Evolutionary conservation across 345 rosid species (phyloP).

Genomic region (Sapria himalayana): DNA sequence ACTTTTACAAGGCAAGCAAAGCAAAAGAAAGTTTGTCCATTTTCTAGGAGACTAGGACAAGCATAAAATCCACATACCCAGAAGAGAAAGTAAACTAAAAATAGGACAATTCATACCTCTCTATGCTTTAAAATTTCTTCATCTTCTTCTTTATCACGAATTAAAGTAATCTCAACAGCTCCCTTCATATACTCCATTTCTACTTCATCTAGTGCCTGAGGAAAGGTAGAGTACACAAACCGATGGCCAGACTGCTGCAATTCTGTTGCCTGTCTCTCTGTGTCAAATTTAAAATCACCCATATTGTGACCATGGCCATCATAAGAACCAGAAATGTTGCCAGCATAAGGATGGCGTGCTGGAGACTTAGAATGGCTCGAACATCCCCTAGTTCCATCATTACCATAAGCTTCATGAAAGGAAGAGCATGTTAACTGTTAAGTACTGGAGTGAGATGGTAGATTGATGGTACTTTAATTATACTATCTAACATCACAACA

Average conservation of each 20-base stretch:
- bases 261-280: slow-evolving; percentile 44
- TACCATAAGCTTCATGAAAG: slow-evolving; percentile 97
- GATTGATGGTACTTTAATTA: slow-evolving; percentile 28
- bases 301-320: slow-evolving; percentile 41
- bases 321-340: slow-evolving; percentile 50
- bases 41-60: too few relatives aligned
- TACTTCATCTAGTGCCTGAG: slow-evolving; percentile 58
- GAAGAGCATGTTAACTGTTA: slow-evolving; percentile 75
- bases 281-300: slow-evolving; percentile 55
- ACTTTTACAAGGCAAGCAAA: too few relatives aligned
- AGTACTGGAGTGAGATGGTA: slow-evolving; percentile 45
- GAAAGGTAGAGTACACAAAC: slow-evolving; percentile 42
- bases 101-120: slow-evolving; percentile 75
- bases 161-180: slow-evolving; percentile 49
- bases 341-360: slow-evolving; percentile 34
- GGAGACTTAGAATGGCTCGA: slow-evolving; percentile 89
- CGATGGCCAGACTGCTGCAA: slow-evolving; percentile 44
- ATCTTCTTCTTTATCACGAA: slow-evolving; percentile 78
- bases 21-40: too few relatives aligned
- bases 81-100: neutral
- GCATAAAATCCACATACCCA: neutral
- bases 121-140: slow-evolving; percentile 88
- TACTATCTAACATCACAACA: slow-evolving; percentile 23
- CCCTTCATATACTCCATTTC: slow-evolving; percentile 69
- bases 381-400: slow-evolving; percentile 74